A percentile compares a stretch with the other conserved stretches of the same genome.
phyloP scores from a whole-genome alignment of 257 asterid genomes.

The Gardenia jasminoides region DNA sequence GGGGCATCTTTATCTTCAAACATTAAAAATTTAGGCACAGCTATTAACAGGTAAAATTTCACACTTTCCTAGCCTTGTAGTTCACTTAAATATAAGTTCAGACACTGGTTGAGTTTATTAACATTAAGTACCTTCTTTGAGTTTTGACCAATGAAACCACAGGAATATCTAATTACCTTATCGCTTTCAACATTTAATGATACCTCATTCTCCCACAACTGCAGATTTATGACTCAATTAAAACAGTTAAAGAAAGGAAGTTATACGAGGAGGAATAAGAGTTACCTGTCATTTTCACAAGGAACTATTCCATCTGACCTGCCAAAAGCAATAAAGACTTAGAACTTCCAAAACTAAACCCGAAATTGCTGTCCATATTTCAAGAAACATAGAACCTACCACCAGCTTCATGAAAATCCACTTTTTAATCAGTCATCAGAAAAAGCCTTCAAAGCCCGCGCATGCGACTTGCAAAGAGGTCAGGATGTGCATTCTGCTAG shows the following conservation, averaged over 20 bases:
- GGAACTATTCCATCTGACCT: slow-evolving; percentile 12
- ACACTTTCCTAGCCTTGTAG: not conserved
- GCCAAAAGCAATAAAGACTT: not conserved
- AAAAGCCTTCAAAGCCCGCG: not conserved
- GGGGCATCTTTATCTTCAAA: not conserved
- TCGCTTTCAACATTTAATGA: not conserved
- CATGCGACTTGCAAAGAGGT: not conserved
- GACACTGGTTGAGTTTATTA: not conserved
- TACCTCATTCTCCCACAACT: not conserved
- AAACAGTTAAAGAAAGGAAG: not conserved
- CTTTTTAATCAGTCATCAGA: not conserved
- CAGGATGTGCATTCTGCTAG: not conserved
- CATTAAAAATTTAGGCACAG: not conserved
- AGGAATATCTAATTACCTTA: not conserved
- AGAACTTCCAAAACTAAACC: not conserved
- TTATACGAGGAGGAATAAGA: not conserved
- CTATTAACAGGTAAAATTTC: too few species aligned
- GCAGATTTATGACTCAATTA: not conserved
- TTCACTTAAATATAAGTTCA: too few species aligned
- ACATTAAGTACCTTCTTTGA: too few species aligned
- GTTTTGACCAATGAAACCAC: not conserved
- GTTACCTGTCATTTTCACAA: slow-evolving; percentile 15
- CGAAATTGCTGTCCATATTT: not conserved
- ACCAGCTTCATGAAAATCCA: not conserved
- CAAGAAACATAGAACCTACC: slow-evolving; percentile 6